Evolutionary conservation across 2,329 filamentous ascomycete genomes (phyloP).

Genomic region (Alternaria postmessia): DNA sequence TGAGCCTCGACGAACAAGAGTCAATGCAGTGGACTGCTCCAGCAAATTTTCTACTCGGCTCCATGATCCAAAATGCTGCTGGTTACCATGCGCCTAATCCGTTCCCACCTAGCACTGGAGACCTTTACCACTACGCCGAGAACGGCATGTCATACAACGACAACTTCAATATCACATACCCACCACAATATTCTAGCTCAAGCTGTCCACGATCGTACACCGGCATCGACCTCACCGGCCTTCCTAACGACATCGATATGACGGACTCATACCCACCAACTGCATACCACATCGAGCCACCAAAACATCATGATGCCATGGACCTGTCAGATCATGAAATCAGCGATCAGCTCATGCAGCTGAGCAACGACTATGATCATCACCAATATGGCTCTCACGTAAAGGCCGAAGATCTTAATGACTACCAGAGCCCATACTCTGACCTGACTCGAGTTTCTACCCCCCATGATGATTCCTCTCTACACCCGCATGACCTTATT

Average conservation of each 20-base stretch:
- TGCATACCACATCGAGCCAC: constrained; percentile 44
- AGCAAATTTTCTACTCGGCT: constrained; percentile 19
- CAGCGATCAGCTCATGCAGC: constrained; percentile 32
- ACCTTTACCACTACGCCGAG: constrained; percentile 27
- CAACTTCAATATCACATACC: constrained; percentile 34
- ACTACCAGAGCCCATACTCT: constrained; percentile 34
- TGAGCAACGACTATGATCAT: constrained; percentile 38
- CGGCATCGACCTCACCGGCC: constrained; percentile 20
- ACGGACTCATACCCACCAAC: constrained; percentile 41
- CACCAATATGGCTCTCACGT: constrained; percentile 22
- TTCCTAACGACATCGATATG: constrained; percentile 23
- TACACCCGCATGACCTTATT: constrained; percentile 14
- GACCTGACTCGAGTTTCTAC: constrained; percentile 34
- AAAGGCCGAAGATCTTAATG: constrained; percentile 25
- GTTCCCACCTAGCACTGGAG: constrained; percentile 15
- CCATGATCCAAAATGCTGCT: constrained; percentile 20
- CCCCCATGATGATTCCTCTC: constrained; percentile 24
- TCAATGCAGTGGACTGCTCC: constrained; percentile 34
- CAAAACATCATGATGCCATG: constrained; percentile 27
- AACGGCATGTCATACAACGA: constrained; percentile 32
- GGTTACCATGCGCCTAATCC: constrained; percentile 21
- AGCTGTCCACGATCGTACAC: constrained; percentile 38
- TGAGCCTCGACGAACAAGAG: constrained; percentile 25
- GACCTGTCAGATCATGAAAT: constrained; percentile 31
- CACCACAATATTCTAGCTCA: constrained; percentile 18